These are phyloP conservation scores for Prunus yedoensis DNA, from an alignment of 331 rosid genomes.

Conservation along the genomic window DNA sequence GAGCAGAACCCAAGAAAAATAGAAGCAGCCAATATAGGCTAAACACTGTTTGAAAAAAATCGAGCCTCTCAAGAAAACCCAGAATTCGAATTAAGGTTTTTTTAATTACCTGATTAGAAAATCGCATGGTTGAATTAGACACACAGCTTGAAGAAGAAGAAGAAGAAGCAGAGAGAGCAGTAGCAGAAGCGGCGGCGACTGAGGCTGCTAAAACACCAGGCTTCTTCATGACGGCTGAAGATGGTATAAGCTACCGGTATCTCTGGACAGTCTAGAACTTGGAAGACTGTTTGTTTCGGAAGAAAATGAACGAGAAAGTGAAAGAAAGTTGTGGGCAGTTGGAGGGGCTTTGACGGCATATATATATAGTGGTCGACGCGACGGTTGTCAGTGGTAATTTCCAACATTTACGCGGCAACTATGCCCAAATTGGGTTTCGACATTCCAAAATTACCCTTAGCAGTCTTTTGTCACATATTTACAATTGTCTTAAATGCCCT, in stretches of 20 bases:
- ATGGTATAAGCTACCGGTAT: not conserved
- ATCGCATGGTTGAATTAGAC: conserved; percentile 10
- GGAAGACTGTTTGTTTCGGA: conserved; percentile 9
- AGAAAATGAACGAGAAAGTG: conserved; percentile 17
- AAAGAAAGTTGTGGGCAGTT: conserved; percentile 13
- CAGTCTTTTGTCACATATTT: not conserved
- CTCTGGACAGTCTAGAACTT: not conserved
- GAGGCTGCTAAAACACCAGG: conserved; percentile 63
- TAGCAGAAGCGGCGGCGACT: conserved; percentile 64
- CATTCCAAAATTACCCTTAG: conserved; percentile 3
- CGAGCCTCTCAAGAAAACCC: not conserved
- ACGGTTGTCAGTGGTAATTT: conserved; percentile 7
- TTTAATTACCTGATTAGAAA: conserved; percentile 51
- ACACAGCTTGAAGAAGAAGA: conserved; percentile 21
- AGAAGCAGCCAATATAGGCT: not conserved
- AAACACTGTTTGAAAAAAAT: not conserved
- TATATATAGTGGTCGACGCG: conserved; percentile 12
- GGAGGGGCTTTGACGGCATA: conserved; percentile 34
- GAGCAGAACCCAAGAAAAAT: not conserved
- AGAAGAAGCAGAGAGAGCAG: conserved; percentile 44
- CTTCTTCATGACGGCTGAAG: conserved; percentile 49
- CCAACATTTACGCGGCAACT: conserved; percentile 53
- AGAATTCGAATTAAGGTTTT: not conserved
- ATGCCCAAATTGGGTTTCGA: conserved; percentile 2
- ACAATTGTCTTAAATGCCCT: not conserved